Percentiles rank a stretch among this genome's conserved stretches.
Conservation (phyloP, 2,329 filamentous ascomycete genomes). For the Aspergillus jensenii region DNA sequence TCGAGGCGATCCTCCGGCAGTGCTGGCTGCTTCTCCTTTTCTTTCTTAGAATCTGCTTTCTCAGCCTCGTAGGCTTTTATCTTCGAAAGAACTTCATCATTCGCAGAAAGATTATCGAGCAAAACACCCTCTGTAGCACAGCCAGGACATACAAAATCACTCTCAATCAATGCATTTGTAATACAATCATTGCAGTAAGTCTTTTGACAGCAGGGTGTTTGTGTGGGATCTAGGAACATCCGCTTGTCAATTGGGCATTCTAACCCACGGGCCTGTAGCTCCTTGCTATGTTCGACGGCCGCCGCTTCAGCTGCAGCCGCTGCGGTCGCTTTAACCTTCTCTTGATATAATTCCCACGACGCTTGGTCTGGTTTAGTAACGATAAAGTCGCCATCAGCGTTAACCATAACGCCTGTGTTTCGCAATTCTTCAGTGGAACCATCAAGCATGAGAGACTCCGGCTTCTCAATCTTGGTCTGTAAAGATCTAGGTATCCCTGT, state of each 20-base stretch:
- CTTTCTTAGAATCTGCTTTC: conserved; percentile 46
- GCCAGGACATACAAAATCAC: conserved; percentile 91
- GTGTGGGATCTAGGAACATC: conserved; percentile 97
- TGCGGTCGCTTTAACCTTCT: conserved; percentile 83
- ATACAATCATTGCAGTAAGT: conserved; percentile 99
- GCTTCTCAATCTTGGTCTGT: conserved; percentile 92
- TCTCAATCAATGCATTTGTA: conserved; percentile 96
- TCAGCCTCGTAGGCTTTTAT: conserved; percentile 72
- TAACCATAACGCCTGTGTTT: conserved; percentile 92
- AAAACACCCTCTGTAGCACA: conserved; percentile 89
- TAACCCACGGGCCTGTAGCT: conserved; percentile 81
- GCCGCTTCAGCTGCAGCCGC: conserved; percentile 79
- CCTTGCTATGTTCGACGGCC: conserved; percentile 75
- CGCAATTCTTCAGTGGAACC: conserved; percentile 77
- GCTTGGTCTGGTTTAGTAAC: conserved; percentile 94
- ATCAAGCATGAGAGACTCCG: conserved; percentile 70
- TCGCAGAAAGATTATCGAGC: conserved; percentile 83
- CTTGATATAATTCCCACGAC: conserved; percentile 95
- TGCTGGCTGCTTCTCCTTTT: conserved; percentile 39
- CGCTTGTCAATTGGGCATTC: conserved; percentile 96
- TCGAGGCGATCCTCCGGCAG: conserved; percentile 24
- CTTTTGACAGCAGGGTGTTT: conserved; percentile 97
- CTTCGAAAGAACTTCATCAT: conserved; percentile 75
- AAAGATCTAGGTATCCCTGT: conserved; percentile 96
- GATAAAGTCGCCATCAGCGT: conserved; percentile 95